phyloP scores from a whole-genome alignment of 139 green algal genomes.

The Tetraselmis chui region DNA sequence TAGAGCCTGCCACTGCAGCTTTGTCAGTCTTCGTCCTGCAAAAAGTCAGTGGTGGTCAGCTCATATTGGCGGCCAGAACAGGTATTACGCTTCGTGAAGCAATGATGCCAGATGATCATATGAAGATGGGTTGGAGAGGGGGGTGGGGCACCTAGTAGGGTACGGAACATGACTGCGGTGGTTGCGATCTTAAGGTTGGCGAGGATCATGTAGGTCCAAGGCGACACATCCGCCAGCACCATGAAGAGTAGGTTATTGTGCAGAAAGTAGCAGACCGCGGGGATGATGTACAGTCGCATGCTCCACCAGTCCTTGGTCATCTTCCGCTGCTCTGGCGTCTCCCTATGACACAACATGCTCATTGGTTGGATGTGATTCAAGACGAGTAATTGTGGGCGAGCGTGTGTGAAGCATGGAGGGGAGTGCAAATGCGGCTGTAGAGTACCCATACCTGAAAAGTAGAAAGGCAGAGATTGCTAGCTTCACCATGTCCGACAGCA shows the following conservation, averaged over 20 bases:
- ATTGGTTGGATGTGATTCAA: no score
- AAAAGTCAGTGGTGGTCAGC: no score
- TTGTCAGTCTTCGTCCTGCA: not conserved
- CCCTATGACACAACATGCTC: no score
- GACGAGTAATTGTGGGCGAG: no score
- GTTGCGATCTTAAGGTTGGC: conserved; percentile 12
- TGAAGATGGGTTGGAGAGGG: not conserved
- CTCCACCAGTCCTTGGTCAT: conserved; percentile 6
- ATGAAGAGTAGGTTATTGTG: conserved; percentile 13
- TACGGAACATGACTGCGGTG: conserved; percentile 3
- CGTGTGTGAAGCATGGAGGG: no score
- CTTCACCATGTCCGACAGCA: not conserved
- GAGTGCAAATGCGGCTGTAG: no score
- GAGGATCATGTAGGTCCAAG: conserved; percentile 10
- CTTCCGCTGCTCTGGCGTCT: not conserved
- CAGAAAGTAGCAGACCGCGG: not conserved
- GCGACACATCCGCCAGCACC: conserved; percentile 1
- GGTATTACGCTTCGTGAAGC: no score
- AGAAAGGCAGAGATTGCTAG: not conserved
- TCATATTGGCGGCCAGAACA: no score
- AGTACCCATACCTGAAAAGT: not conserved
- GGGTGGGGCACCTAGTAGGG: not conserved
- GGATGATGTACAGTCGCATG: conserved; percentile 8
- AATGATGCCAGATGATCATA: no score
- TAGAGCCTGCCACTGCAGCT: not conserved